Evolutionary conservation across 2,329 filamentous ascomycete species (phyloP), one percentile per base, ranked within the genome.

Genomic region (Geosmithia flava): DNA sequence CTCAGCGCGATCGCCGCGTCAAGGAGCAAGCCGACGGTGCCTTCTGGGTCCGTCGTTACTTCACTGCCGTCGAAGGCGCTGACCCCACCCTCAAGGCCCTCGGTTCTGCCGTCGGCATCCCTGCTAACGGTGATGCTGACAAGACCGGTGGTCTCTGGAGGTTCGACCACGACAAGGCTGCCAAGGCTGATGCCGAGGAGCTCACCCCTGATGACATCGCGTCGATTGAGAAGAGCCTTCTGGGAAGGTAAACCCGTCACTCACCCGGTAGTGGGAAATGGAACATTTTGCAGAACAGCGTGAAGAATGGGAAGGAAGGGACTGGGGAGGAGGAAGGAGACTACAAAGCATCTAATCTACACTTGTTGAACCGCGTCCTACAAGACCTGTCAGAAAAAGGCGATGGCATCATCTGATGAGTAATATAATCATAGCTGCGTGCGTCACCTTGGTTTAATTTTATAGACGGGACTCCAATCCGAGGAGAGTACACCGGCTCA

Each of bases 1-100:
- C 83, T 37, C 91, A 97, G 71, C 81, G 87, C 77, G 64, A 73
- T 80, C 59, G 71, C 68, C 80, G 90, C 53, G 78, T 78, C 61
- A 72, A 79, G 58, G 90, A 96, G 63, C 80, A 79, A 57, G 74
- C 76, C n/a, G 85, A 89, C 56, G 81, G 81, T 19, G 75, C 76
- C 42, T 72, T 78, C 41, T 98, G 93, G 91, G 77, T 89, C 59
- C 76, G 89, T 44, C 76, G 84, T 48, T 97, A 93, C 70, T 98
- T 97, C 68, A 78, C 72, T 50, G 61, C 58, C 11, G 57, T 76
- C 58, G 60, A 71, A 51, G 68, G 65, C 17, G 51, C 59, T 0
- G 76, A 80, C 50, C 52, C 61, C 7, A 62, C 70, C 0, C 69
- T 80, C 15, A 57, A 64, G 46, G 52, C 56, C 11, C 63, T 80